Percentiles rank a stretch among this genome's conserved stretches.
Evolutionary conservation across 805 yeast genomes (phyloP).

Genomic region (Yamadazyma paraphyllophila): DNA sequence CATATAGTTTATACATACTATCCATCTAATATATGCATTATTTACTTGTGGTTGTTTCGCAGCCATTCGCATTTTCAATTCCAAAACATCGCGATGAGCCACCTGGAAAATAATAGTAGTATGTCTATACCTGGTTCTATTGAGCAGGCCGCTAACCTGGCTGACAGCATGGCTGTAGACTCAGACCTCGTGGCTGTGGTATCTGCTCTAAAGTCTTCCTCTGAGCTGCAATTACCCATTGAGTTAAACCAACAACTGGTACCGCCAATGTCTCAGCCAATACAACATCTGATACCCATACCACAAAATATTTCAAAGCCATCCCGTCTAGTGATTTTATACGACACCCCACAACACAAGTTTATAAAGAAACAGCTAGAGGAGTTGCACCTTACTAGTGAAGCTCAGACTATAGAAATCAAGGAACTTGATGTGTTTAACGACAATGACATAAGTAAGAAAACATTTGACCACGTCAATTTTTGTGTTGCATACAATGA

Average conservation of each 20-base stretch:
- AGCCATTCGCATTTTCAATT: neutral
- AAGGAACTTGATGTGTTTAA: conserved; percentile 12
- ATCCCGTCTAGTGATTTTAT: conserved; percentile 17
- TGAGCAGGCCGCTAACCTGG: neutral
- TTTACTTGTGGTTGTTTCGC: neutral
- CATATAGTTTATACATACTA: neutral
- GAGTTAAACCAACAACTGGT: no score
- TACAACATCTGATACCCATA: neutral
- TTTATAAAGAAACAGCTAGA: conserved; percentile 27
- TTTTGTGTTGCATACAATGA: conserved; percentile 32
- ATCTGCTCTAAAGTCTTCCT: neutral
- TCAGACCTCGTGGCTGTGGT: conserved; percentile 8
- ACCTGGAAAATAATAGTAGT: neutral
- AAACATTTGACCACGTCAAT: conserved; percentile 20
- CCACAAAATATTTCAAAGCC: neutral
- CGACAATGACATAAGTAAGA: neutral
- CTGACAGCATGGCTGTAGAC: conserved; percentile 7
- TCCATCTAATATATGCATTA: neutral
- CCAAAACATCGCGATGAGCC: conserved; percentile 9
- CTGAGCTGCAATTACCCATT: neutral
- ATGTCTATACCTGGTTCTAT: neutral
- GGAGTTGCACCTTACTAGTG: conserved; percentile 18
- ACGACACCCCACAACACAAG: conserved; percentile 27
- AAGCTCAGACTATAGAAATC: conserved; percentile 21
- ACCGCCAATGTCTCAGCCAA: neutral